Evolutionary conservation across 768 basidiomycete species (phyloP).

Genomic region (Tylopilus plumbeoviolaceoides): DNA sequence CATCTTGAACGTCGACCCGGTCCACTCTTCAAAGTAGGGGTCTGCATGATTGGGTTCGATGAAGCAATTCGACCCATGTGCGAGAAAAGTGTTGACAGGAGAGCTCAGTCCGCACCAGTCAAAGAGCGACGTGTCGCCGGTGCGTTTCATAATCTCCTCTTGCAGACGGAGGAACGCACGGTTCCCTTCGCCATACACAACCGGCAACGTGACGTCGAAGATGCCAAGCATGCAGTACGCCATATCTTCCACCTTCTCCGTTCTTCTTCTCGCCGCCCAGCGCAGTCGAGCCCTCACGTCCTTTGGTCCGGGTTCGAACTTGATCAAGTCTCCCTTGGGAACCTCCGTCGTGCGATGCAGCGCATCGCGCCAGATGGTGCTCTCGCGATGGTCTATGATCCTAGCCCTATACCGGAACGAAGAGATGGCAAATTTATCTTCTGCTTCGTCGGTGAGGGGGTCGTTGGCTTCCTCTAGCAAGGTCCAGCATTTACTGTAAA

Average conservation of each 20-base stretch:
- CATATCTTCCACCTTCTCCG: slow-evolving; percentile 27
- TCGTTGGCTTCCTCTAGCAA: slow-evolving; percentile 23
- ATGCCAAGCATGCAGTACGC: slow-evolving; percentile 29
- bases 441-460: slow-evolving; percentile 9
- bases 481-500: slow-evolving; percentile 22
- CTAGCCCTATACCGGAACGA: slow-evolving; percentile 20
- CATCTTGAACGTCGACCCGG: too few species aligned
- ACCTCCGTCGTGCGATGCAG: slow-evolving; percentile 16
- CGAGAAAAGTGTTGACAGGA: too few species aligned
- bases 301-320: slow-evolving; percentile 14
- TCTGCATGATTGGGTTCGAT: too few species aligned
- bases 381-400: slow-evolving; percentile 18
- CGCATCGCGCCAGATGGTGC: slow-evolving; percentile 11
- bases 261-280: slow-evolving; percentile 28
- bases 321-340: slow-evolving; percentile 1
- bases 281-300: slow-evolving; percentile 17
- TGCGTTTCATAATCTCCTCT: too few species aligned
- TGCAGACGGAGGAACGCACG: too few species aligned
- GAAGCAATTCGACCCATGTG: too few species aligned
- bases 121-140: too few species aligned
- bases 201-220: too few species aligned
- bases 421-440: too few species aligned
- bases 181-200: too few species aligned
- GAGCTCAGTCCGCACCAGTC: too few species aligned
- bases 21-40: too few species aligned